phyloP scores from a whole-genome alignment of 352 stramenopile genomes.

The Phytophthora palmivora region DNA sequence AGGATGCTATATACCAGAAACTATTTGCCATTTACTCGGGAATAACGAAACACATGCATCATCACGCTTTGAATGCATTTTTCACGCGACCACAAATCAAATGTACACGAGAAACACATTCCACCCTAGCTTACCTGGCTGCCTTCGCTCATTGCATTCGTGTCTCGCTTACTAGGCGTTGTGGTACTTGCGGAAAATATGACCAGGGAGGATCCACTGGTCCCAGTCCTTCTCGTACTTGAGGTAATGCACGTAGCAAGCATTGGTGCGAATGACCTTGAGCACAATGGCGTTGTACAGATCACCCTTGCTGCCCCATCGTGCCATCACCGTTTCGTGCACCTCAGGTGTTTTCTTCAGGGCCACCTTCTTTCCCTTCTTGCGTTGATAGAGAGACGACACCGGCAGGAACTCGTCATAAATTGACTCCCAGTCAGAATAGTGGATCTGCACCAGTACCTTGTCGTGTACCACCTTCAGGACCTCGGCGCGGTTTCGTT shows the following conservation, averaged over 20 bases:
- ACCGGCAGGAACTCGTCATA: conserved; percentile 85
- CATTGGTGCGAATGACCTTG: conserved; percentile 80
- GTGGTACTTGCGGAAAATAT: conserved; percentile 84
- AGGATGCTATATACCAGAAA: not conserved
- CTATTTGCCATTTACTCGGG: not conserved
- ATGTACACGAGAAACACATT: conserved; percentile 30
- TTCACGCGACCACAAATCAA: conserved; percentile 14
- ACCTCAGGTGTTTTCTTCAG: conserved; percentile 72
- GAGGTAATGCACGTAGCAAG: conserved; percentile 82
- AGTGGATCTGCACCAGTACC: conserved; percentile 81
- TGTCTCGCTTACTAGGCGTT: conserved; percentile 9
- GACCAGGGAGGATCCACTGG: conserved; percentile 79
- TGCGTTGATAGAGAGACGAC: conserved; percentile 65
- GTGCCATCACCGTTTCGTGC: conserved; percentile 76
- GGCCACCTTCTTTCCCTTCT: conserved; percentile 54
- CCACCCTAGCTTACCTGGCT: conserved; percentile 5
- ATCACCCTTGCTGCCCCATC: conserved; percentile 73
- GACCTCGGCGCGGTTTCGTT: conserved; percentile 72
- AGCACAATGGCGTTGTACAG: conserved; percentile 84
- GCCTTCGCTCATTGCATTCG: not conserved
- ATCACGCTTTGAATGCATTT: conserved; percentile 12
- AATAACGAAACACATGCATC: conserved; percentile 11
- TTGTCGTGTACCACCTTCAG: conserved; percentile 72
- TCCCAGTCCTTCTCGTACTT: conserved; percentile 89
- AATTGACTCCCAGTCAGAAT: conserved; percentile 83